These are phyloP conservation scores for Globisporangium polare DNA, from an alignment of 352 stramenopile species.

Conservation along the genomic window DNA sequence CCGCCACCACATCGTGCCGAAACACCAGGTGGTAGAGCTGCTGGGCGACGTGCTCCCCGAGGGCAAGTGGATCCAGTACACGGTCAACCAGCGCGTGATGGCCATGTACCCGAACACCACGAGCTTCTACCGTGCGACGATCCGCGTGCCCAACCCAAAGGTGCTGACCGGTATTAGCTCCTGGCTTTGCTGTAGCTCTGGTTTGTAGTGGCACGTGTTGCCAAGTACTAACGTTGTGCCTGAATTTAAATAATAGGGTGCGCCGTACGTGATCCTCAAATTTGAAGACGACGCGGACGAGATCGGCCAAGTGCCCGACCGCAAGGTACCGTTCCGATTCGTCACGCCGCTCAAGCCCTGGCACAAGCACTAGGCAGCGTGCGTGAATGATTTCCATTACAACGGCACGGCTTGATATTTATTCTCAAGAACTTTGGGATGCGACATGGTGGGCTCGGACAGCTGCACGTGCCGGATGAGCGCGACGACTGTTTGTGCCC, in stretches of 20 bases:
- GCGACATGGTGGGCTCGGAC: background rate
- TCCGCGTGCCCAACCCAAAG: slow-evolving; percentile 88
- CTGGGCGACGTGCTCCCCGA: slow-evolving; percentile 64
- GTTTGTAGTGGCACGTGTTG: background rate
- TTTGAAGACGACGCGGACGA: slow-evolving; percentile 97
- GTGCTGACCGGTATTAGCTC: slow-evolving; percentile 21
- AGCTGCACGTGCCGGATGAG: background rate
- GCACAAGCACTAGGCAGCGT: slow-evolving; percentile 22
- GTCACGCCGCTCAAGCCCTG: slow-evolving; percentile 82
- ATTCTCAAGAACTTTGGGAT: background rate
- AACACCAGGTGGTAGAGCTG: slow-evolving; percentile 86
- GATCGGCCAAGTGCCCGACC: slow-evolving; percentile 86
- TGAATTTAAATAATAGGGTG: slow-evolving; percentile 58
- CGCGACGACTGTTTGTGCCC: background rate
- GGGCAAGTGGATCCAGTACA: slow-evolving; percentile 77
- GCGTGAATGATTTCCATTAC: background rate
- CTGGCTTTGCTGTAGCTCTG: too few species aligned
- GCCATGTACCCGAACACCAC: slow-evolving; percentile 98
- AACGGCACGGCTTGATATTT: background rate
- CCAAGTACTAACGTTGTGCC: background rate
- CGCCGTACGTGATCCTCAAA: slow-evolving; percentile 94
- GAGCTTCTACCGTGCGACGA: slow-evolving; percentile 93
- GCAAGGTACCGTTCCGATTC: slow-evolving; percentile 93
- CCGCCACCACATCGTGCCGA: slow-evolving; percentile 69
- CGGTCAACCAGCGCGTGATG: slow-evolving; percentile 91